Percentiles rank a stretch among this genome's conserved stretches.
Conservation (phyloP, 495 filamentous ascomycete species). For the Glonium stellatum region DNA sequence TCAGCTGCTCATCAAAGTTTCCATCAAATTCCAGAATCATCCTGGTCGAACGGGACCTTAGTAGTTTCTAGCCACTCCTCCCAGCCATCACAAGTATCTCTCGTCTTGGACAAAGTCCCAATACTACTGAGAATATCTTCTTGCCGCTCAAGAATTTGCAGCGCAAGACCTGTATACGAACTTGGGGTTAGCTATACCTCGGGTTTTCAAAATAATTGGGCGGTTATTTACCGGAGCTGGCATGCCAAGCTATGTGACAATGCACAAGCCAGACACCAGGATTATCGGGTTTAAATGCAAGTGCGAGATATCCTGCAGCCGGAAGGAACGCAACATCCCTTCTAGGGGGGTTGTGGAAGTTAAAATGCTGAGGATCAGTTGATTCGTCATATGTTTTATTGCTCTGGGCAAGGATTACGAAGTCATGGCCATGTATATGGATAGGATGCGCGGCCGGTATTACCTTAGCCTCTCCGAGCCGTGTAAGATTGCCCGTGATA, state of each 20-base stretch:
- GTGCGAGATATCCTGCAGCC: conserved; percentile 25
- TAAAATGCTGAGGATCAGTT: conserved; percentile 15
- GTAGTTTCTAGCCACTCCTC: too few relatives aligned
- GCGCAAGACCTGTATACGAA: conserved; percentile 12
- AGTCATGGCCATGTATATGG: conserved; percentile 36
- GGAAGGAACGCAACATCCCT: conserved; percentile 32
- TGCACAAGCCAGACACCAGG: conserved; percentile 31
- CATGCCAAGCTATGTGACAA: conserved; percentile 36
- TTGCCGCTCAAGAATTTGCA: conserved; percentile 23
- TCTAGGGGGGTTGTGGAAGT: conserved; percentile 27
- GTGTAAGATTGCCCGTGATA: conserved; percentile 10
- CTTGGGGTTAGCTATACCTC: conserved; percentile 10
- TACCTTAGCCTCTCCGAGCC: neutral
- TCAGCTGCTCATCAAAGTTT: too few relatives aligned
- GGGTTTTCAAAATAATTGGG: neutral
- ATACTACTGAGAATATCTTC: conserved; percentile 14
- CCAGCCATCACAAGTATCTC: too few relatives aligned
- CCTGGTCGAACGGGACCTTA: too few relatives aligned
- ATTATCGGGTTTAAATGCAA: conserved; percentile 35
- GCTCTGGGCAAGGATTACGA: conserved; percentile 26
- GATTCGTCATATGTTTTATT: conserved; percentile 10
- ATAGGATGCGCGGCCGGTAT: conserved; percentile 18
- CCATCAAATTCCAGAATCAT: too few relatives aligned
- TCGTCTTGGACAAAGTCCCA: neutral
- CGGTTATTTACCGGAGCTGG: conserved; percentile 11